Conservation (phyloP, 345 rosid species). For the Corchorus olitorius region DNA sequence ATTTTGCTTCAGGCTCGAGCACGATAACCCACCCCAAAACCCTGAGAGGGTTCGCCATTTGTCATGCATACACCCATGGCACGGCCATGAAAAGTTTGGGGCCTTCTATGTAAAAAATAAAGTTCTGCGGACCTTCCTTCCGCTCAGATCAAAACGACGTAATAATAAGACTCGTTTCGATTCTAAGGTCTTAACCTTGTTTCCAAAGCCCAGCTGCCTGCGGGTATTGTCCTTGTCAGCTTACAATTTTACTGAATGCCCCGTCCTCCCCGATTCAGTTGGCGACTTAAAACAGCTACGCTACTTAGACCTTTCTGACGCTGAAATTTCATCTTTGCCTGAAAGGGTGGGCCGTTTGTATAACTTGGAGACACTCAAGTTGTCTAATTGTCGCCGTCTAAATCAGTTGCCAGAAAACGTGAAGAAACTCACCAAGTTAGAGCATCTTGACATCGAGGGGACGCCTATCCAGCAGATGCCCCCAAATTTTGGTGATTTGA, state of each 20-base stretch:
- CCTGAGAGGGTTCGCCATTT: too few species aligned
- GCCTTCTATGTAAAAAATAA: too few species aligned
- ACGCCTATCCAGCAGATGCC: conserved; percentile 19
- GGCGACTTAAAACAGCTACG: conserved; percentile 5
- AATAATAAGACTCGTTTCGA: too few species aligned
- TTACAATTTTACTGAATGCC: neutral
- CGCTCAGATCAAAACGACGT: neutral
- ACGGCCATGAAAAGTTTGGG: too few species aligned
- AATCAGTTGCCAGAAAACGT: neutral
- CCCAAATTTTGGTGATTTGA: conserved; percentile 15
- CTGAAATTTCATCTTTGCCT: neutral
- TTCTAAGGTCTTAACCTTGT: too few species aligned
- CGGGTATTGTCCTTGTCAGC: too few species aligned
- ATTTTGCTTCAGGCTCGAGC: too few species aligned
- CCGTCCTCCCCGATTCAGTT: too few species aligned
- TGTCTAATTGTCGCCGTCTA: neutral
- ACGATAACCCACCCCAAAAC: too few species aligned
- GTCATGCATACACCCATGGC: too few species aligned
- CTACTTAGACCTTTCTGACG: neutral
- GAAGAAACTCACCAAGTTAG: neutral
- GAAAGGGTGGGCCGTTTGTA: neutral
- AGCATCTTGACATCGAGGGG: neutral
- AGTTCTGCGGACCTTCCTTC: too few species aligned
- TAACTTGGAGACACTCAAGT: conserved; percentile 1
- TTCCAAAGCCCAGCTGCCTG: too few species aligned